Conservation (phyloP, 495 filamentous ascomycete species). For the Xylaria telfairii region DNA sequence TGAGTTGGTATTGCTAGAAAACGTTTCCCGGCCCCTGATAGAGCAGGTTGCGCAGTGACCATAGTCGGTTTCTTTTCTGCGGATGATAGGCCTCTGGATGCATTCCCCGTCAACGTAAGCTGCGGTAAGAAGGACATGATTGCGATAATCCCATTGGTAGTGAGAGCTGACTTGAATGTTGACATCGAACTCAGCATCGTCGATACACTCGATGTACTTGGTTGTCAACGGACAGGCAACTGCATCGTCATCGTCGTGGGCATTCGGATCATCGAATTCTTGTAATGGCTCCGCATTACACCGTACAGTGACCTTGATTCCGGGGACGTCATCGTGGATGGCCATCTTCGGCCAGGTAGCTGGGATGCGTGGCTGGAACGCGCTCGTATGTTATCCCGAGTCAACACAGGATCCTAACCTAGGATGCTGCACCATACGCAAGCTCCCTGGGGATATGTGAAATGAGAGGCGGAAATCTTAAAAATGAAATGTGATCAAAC, state of each 20-base stretch:
- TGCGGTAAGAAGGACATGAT: background rate
- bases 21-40: background rate
- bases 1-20: background rate
- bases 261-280: constrained; percentile 38
- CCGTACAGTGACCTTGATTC: constrained; percentile 33
- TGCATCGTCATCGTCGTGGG: constrained; percentile 8
- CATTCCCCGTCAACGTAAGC: constrained; percentile 10
- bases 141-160: constrained; percentile 23
- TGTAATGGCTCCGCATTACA: constrained; percentile 25
- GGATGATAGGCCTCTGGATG: background rate
- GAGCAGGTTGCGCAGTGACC: background rate
- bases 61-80: background rate
- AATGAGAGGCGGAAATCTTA: background rate
- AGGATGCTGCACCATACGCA: background rate
- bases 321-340: constrained; percentile 34
- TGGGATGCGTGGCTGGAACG: too few relatives aligned
- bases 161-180: constrained; percentile 1
- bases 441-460: background rate
- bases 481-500: background rate
- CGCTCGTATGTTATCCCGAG: background rate
- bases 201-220: constrained; percentile 43
- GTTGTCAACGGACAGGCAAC: constrained; percentile 12
- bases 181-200: constrained; percentile 37
- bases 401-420: background rate
- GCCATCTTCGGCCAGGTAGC: constrained; percentile 35